Conservation (phyloP, 495 filamentous ascomycete genomes). For the Achaetomiella virescens region DNA sequence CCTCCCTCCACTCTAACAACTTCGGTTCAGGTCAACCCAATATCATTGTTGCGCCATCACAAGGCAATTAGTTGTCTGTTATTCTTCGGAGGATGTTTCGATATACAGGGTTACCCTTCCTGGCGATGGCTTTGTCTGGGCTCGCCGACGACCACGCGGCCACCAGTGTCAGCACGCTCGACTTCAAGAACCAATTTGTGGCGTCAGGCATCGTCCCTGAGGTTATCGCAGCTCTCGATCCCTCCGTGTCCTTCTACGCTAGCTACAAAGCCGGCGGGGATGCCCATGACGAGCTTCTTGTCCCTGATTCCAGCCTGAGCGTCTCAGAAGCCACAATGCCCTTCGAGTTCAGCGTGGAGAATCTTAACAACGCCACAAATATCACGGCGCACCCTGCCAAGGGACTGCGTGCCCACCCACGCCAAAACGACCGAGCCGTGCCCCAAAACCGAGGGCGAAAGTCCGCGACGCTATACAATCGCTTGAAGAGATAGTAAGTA, state of each 20-base stretch:
- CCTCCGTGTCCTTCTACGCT: conserved; percentile 24
- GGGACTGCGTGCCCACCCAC: too few species aligned
- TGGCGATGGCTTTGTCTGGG: conserved; percentile 7
- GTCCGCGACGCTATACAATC: too few species aligned
- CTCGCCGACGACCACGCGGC: conserved; percentile 16
- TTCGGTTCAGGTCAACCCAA: too few species aligned
- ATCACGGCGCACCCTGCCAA: conserved; percentile 16
- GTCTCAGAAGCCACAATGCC: conserved; percentile 14
- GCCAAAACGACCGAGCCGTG: too few species aligned
- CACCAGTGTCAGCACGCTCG: conserved; percentile 16
- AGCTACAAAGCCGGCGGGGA: conserved; percentile 15
- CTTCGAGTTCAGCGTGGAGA: conserved; percentile 25
- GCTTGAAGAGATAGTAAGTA: too few species aligned
- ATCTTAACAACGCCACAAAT: conserved; percentile 22
- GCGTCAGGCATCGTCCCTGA: conserved; percentile 25
- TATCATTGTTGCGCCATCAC: too few species aligned
- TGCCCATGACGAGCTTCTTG: conserved; percentile 16
- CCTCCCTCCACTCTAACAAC: too few species aligned
- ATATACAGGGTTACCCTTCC: background rate
- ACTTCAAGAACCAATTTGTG: conserved; percentile 22
- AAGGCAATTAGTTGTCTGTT: too few species aligned
- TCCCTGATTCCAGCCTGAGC: conserved; percentile 16
- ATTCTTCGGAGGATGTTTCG: background rate
- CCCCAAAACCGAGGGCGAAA: too few species aligned
- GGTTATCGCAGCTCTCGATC: conserved; percentile 24